These are phyloP conservation scores for Mycena citricolor DNA, from an alignment of 1,284 basidiomycete genomes.

Conservation along the genomic window DNA sequence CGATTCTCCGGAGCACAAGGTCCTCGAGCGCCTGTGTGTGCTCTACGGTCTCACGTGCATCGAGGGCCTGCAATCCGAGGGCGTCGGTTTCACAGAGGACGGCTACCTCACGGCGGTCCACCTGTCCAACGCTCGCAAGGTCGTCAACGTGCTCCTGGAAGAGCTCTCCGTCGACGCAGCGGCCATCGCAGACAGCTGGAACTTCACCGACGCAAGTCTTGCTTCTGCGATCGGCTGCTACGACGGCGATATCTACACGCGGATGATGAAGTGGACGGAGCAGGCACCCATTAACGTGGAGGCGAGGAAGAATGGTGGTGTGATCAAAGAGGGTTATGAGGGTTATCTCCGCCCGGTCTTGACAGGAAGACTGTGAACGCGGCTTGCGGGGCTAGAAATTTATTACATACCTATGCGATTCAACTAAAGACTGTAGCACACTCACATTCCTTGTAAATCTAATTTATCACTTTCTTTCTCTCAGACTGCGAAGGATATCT, in stretches of 20 bases:
- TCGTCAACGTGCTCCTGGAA: constrained; percentile 11
- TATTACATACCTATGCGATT: no score
- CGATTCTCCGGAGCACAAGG: constrained; percentile 5
- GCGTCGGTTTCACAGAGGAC: constrained; percentile 25
- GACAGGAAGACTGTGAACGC: neutral
- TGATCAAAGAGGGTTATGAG: constrained; percentile 19
- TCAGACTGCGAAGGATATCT: no score
- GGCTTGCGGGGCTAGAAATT: no score
- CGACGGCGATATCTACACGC: constrained; percentile 28
- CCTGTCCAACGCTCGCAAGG: constrained; percentile 11
- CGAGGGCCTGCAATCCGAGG: constrained; percentile 18
- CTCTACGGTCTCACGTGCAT: constrained; percentile 26
- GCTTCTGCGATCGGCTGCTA: constrained; percentile 23
- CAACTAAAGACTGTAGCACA: no score
- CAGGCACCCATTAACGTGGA: constrained; percentile 23
- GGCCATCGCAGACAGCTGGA: constrained; percentile 26
- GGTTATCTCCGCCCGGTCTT: constrained; percentile 9
- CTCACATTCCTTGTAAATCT: no score
- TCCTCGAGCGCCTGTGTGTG: constrained; percentile 21
- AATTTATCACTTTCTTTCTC: no score
- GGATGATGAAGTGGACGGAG: constrained; percentile 25
- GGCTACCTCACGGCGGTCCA: constrained; percentile 20
- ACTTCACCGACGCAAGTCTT: constrained; percentile 26
- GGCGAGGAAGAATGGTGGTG: constrained; percentile 1
- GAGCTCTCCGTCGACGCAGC: constrained; percentile 24